Conservation (phyloP, 2,329 filamentous ascomycete genomes). For the Alternaria solani region DNA sequence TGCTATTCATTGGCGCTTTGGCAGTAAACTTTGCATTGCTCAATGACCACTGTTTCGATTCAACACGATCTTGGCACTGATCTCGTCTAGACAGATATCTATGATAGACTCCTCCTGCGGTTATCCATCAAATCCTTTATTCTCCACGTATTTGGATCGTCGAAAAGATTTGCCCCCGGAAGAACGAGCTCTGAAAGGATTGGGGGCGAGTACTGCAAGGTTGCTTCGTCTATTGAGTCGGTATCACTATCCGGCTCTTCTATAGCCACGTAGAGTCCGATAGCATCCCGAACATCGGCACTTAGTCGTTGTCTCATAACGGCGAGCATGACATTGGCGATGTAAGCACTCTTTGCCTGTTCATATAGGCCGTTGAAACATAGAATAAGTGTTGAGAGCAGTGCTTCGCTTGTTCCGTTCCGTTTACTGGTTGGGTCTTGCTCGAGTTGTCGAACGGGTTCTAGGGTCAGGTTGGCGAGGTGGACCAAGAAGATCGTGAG, state of each 20-base stretch:
- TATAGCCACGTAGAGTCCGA: neutral
- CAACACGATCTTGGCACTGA: neutral
- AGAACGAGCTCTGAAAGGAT: conserved; percentile 8
- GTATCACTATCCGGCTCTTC: neutral
- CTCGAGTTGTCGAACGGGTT: conserved; percentile 8
- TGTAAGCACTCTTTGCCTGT: conserved; percentile 13
- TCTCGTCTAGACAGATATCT: neutral
- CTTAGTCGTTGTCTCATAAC: conserved; percentile 10
- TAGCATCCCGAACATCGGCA: neutral
- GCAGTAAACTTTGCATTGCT: neutral
- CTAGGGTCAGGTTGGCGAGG: conserved; percentile 15
- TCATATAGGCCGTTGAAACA: conserved; percentile 15
- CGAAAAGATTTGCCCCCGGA: conserved; percentile 3
- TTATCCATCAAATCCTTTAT: conserved; percentile 4
- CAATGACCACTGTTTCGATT: neutral
- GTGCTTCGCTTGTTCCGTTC: conserved; percentile 3
- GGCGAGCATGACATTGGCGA: conserved; percentile 8
- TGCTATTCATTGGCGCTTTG: neutral
- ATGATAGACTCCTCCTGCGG: neutral
- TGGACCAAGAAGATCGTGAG: conserved; percentile 16
- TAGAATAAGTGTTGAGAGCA: conserved; percentile 24
- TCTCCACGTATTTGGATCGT: conserved; percentile 4
- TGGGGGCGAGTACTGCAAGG: neutral
- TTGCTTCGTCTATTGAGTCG: neutral
- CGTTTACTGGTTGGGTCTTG: conserved; percentile 1